Evolutionary conservation across 208 protist genomes (phyloP).

Genomic region (Leishmania martiniquensis): DNA sequence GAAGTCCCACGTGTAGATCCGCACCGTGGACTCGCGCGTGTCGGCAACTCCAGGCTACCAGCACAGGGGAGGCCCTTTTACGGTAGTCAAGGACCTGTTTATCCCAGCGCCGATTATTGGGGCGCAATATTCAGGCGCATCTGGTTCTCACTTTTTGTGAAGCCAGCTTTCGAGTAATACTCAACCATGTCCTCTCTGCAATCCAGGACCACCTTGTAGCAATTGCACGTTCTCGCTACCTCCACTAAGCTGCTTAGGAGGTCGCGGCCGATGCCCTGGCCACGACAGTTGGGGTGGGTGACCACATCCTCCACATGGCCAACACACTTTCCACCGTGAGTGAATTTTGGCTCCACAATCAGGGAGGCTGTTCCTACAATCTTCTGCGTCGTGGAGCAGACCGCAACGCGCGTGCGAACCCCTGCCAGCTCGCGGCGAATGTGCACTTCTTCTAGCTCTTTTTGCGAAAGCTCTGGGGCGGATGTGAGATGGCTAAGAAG

Average conservation of each 20-base stretch:
- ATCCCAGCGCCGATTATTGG: background rate
- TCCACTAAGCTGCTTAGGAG: conserved; percentile 54
- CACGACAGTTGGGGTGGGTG: conserved; percentile 55
- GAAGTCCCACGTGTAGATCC: background rate
- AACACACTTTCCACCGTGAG: conserved; percentile 61
- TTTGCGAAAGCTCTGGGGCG: conserved; percentile 18
- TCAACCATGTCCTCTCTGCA: conserved; percentile 46
- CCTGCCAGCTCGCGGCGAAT: conserved; percentile 26
- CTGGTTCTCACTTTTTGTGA: conserved; percentile 58
- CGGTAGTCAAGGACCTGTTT: background rate
- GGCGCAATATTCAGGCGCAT: conserved; percentile 63
- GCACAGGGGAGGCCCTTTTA: background rate
- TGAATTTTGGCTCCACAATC: conserved; percentile 85
- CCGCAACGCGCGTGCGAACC: conserved; percentile 59
- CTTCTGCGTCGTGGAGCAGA: conserved; percentile 29
- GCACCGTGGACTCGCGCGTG: background rate
- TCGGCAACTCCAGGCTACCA: background rate
- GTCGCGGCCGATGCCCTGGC: conserved; percentile 53
- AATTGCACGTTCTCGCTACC: conserved; percentile 47
- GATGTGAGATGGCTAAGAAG: conserved; percentile 36
- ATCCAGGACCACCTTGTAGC: conserved; percentile 91
- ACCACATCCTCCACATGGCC: conserved; percentile 91
- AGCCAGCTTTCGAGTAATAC: conserved; percentile 80
- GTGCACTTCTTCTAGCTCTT: conserved; percentile 30
- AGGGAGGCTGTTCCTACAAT: conserved; percentile 78